Percentiles rank a stretch among this genome's conserved stretches.
Conservation (phyloP, 257 asterid species). For the Przewalskia tangutica region DNA sequence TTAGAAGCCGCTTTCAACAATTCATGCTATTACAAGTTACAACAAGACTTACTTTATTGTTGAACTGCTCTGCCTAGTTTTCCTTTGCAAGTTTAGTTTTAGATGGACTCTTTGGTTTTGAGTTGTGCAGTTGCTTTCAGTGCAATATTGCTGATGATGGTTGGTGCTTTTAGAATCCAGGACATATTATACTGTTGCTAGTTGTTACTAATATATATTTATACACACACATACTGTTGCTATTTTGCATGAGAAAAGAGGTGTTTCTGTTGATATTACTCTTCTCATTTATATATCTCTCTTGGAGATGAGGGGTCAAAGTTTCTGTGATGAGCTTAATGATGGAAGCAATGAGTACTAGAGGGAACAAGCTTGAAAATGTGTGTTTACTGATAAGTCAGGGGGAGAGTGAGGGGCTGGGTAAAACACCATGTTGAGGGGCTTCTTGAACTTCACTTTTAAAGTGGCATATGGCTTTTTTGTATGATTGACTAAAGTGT, state of each 20-base stretch:
- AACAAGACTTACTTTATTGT: background rate
- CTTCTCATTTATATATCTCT: too few relatives aligned
- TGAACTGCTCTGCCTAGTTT: background rate
- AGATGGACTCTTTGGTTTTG: background rate
- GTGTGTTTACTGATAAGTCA: background rate
- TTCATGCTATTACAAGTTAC: background rate
- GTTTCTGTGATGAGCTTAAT: background rate
- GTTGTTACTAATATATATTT: background rate
- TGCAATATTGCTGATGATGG: background rate
- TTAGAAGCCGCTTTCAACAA: background rate
- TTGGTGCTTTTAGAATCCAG: background rate
- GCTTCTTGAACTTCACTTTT: background rate
- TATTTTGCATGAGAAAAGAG: background rate
- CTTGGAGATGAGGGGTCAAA: background rate
- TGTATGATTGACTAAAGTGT: background rate
- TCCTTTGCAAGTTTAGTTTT: background rate
- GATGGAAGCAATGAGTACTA: background rate
- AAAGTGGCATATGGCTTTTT: background rate
- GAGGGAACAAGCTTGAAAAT: background rate
- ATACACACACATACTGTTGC: background rate
- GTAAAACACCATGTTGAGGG: background rate
- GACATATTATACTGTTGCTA: background rate
- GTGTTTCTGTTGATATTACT: background rate
- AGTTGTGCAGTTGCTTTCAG: background rate
- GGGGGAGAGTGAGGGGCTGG: background rate